These are phyloP conservation scores for Acer yangbiense DNA, from an alignment of 345 rosid species.

Conservation along the genomic window DNA sequence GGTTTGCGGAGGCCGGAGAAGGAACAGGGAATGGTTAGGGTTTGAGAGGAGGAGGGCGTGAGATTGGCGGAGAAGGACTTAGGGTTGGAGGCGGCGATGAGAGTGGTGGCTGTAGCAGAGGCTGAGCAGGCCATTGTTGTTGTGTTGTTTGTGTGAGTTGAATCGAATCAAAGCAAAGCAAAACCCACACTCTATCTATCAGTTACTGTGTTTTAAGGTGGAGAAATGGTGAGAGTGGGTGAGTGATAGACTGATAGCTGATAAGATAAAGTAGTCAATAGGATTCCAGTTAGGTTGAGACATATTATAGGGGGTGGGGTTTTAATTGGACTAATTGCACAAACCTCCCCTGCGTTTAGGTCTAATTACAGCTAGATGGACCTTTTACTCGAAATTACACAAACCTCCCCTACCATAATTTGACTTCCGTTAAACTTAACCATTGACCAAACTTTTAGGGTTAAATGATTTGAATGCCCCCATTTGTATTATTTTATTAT, in stretches of 20 bases:
- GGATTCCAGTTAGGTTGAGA: no score
- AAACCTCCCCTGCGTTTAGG: no score
- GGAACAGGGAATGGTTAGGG: slow-evolving; percentile 45
- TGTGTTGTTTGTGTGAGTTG: not conserved
- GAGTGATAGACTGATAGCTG: not conserved
- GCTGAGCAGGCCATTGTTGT: slow-evolving; percentile 74
- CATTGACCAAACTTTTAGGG: no score
- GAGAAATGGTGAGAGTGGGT: slow-evolving; percentile 24
- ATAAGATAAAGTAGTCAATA: slow-evolving; percentile 10
- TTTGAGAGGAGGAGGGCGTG: slow-evolving; percentile 37
- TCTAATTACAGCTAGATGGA: no score
- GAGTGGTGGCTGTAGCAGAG: slow-evolving; percentile 51
- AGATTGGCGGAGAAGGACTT: slow-evolving; percentile 22
- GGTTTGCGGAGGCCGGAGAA: slow-evolving; percentile 46
- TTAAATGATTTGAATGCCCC: no score
- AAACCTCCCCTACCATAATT: no score
- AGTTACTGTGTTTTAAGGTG: slow-evolving; percentile 21
- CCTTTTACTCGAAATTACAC: no score
- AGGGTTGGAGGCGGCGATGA: slow-evolving; percentile 59
- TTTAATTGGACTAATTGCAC: no score
- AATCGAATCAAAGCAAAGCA: no score
- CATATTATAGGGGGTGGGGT: no score
- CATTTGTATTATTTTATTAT: no score
- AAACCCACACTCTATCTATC: not conserved
- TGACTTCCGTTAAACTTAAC: no score